A percentile compares a stretch with the other conserved stretches of the same genome.
Evolutionary conservation across 306 rosid genomes (phyloP).

Genomic region (Mimosa pudica): DNA sequence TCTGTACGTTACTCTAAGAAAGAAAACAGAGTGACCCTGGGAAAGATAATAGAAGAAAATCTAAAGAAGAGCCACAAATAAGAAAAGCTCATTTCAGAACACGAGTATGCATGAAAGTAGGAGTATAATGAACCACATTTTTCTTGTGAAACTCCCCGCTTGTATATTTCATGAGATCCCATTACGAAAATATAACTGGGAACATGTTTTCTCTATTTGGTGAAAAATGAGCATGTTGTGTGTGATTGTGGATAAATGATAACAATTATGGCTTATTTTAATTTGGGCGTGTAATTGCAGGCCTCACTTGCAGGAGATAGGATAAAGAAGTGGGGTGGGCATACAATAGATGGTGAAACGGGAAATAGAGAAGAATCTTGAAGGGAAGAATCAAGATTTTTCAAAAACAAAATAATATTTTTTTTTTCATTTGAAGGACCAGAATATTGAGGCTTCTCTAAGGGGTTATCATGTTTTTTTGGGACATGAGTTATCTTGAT

Average conservation of each 20-base stretch:
- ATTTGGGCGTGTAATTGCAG: conserved; percentile 6
- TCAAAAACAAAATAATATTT: neutral
- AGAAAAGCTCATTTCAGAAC: too few relatives aligned
- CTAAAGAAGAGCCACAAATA: too few relatives aligned
- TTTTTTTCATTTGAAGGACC: neutral
- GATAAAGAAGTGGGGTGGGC: conserved; percentile 41
- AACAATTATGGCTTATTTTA: neutral
- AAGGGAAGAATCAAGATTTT: neutral
- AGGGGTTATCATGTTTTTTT: neutral
- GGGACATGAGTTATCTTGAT: too few relatives aligned
- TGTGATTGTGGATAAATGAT: neutral
- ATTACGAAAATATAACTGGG: too few relatives aligned
- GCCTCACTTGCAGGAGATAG: conserved; percentile 45
- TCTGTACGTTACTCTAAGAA: too few relatives aligned
- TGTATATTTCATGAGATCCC: too few relatives aligned
- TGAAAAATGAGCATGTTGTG: neutral
- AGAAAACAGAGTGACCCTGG: too few relatives aligned
- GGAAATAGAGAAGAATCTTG: neutral
- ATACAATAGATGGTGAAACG: neutral
- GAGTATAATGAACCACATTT: too few relatives aligned
- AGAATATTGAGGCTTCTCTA: neutral
- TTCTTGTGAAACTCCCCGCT: too few relatives aligned
- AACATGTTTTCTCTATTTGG: too few relatives aligned
- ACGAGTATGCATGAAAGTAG: too few relatives aligned
- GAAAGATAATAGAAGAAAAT: too few relatives aligned